A percentile compares a stretch with the other conserved stretches of the same genome.
phyloP scores from a whole-genome alignment of 495 filamentous ascomycete genomes.

The Podospora pseudopauciseta region DNA sequence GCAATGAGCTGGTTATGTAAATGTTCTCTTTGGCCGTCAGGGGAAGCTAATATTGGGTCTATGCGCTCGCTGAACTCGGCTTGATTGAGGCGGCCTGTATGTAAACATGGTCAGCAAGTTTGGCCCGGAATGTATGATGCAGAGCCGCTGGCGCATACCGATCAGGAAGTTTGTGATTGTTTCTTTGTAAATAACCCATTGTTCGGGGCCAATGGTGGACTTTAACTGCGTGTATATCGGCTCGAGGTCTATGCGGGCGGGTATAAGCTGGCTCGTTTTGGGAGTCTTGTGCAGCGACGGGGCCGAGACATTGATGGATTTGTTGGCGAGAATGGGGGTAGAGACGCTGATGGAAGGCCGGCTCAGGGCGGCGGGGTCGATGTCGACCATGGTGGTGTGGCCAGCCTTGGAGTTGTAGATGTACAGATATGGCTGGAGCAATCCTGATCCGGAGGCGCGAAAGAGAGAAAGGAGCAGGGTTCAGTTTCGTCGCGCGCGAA shows the following conservation, averaged over 20 bases:
- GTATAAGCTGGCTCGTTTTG: constrained; percentile 63
- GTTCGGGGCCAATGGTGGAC: constrained; percentile 66
- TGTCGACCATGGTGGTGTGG: constrained; percentile 63
- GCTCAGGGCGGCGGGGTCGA: constrained; percentile 79
- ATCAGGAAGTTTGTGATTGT: constrained; percentile 73
- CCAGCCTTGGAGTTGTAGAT: background rate
- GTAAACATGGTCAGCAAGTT: constrained; percentile 5
- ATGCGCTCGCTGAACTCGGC: constrained; percentile 75
- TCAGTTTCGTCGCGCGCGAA: constrained; percentile 38
- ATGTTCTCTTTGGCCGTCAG: constrained; percentile 67
- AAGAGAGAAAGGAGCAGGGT: constrained; percentile 14
- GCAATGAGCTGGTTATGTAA: constrained; percentile 88
- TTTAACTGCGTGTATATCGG: constrained; percentile 86
- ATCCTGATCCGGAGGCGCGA: constrained; percentile 18
- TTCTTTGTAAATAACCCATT: constrained; percentile 88
- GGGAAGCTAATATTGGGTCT: constrained; percentile 63
- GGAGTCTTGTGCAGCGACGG: constrained; percentile 56
- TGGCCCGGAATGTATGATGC: background rate
- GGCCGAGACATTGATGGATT: constrained; percentile 56
- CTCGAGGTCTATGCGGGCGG: constrained; percentile 82
- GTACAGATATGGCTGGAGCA: background rate
- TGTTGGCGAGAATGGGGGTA: constrained; percentile 57
- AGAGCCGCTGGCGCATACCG: constrained; percentile 44
- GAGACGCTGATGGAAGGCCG: constrained; percentile 60
- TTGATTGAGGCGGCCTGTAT: constrained; percentile 75